Percentiles rank a stretch among this genome's conserved stretches.
Evolutionary conservation across 148 eudicot genomes (phyloP).

Genomic region (Oxyria digyna): DNA sequence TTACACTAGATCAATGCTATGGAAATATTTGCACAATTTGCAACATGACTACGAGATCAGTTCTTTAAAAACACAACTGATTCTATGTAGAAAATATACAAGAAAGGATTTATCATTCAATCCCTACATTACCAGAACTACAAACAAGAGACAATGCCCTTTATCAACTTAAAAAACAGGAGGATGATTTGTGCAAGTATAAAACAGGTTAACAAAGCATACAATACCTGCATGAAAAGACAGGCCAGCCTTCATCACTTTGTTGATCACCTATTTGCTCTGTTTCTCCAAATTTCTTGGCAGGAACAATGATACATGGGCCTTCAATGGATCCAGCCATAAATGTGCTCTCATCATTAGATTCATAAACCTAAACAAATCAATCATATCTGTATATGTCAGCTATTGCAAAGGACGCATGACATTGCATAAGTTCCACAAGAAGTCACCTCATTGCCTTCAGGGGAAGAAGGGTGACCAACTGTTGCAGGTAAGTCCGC

Average conservation of each 20-base stretch:
- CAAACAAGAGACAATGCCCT: not conserved
- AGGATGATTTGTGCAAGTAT: not conserved
- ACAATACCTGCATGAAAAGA: slow-evolving; percentile 66
- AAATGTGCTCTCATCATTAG: slow-evolving; percentile 42
- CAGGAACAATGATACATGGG: slow-evolving; percentile 76
- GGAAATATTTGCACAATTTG: not conserved
- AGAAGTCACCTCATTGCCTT: slow-evolving; percentile 53
- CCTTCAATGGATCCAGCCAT: slow-evolving; percentile 61
- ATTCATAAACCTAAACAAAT: slow-evolving; percentile 64
- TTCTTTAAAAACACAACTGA: not conserved
- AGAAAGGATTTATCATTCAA: not conserved
- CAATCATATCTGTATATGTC: not conserved
- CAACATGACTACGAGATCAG: not conserved
- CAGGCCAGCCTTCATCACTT: slow-evolving; percentile 28
- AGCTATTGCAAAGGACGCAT: not conserved
- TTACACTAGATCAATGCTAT: not conserved
- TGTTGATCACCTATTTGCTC: slow-evolving; percentile 24
- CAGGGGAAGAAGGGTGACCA: slow-evolving; percentile 85
- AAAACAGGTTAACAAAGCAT: not conserved
- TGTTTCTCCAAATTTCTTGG: slow-evolving; percentile 52
- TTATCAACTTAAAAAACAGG: not conserved
- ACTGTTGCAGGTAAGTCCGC: slow-evolving; percentile 79
- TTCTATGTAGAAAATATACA: not conserved
- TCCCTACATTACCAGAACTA: not conserved
- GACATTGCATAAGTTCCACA: not conserved